phyloP scores from a whole-genome alignment of 176 grass and related monocot genomes.

The Triticum dicoccoides region DNA sequence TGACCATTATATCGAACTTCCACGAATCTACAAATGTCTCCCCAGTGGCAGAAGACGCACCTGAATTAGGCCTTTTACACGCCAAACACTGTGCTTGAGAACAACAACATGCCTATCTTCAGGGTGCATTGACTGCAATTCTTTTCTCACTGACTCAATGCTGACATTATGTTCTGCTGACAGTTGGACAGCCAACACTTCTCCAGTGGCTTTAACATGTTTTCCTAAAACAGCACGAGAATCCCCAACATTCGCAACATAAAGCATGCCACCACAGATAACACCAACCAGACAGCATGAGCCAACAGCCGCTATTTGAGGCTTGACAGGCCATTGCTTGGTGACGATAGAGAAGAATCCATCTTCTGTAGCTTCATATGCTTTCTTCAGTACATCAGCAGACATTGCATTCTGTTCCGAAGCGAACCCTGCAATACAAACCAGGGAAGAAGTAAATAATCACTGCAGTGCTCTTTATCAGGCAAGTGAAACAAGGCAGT shows the following conservation, averaged over 20 bases:
- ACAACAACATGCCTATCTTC: slow-evolving; percentile 83
- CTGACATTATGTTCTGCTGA: slow-evolving; percentile 92
- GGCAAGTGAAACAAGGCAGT: neutral
- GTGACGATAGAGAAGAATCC: slow-evolving; percentile 85
- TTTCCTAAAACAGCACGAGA: slow-evolving; percentile 78
- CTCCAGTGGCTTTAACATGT: slow-evolving; percentile 83
- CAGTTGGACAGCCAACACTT: slow-evolving; percentile 81
- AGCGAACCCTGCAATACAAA: slow-evolving; percentile 62
- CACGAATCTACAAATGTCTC: neutral
- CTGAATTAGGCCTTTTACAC: slow-evolving; percentile 96
- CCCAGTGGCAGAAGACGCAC: slow-evolving; percentile 27
- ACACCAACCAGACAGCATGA: slow-evolving; percentile 91
- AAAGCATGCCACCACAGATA: slow-evolving; percentile 67
- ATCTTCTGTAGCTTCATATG: slow-evolving; percentile 93
- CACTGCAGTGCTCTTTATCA: neutral
- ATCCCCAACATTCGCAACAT: slow-evolving; percentile 83
- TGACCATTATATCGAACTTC: neutral
- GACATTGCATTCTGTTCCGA: slow-evolving; percentile 84
- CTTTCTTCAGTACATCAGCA: slow-evolving; percentile 82
- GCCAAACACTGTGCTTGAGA: slow-evolving; percentile 97
- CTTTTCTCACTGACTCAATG: slow-evolving; percentile 77
- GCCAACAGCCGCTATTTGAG: slow-evolving; percentile 91
- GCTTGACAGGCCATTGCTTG: slow-evolving; percentile 80
- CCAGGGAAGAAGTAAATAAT: slow-evolving; percentile 11
- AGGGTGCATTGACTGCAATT: slow-evolving; percentile 77